Evolutionary conservation across 2,329 filamentous ascomycete genomes (phyloP), one percentile per base, ranked within the genome.

Genomic region (Verticillium nubilum): DNA sequence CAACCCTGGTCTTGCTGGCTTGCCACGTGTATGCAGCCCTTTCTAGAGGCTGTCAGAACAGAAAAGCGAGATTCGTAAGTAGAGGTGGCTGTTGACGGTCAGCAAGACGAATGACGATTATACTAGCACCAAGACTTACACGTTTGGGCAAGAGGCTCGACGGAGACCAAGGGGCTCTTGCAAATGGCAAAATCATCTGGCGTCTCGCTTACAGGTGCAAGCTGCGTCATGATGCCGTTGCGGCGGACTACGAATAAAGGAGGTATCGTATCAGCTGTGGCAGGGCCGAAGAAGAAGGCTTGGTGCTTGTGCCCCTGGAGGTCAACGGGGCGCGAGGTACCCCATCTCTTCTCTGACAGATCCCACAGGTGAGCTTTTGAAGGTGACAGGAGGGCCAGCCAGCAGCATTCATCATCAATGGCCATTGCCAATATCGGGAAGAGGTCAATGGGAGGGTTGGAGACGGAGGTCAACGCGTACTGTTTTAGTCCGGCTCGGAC

Each of bases 351-450:
- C 42, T 84, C 76, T 17, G 74, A 72, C 4, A 90, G 75, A 64
- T 84, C 83, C 86, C 89, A 93, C 4, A 92, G 67, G 19, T 82
- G 74, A 13, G 90, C 80, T 33, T 77, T 79, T 54, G 78, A 76
- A 5, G 80, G 78, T 9, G 87, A 86, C 29, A 90, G 75, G 4
- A 92, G 74, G 1, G 88, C 89, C 31, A 92, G 75, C 81, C 86
- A 88, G 47, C 79, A 82, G 2, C 86, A 87, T 15, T 78, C 77
- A 31, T 84, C 81, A 60, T 91, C 86, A 31, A 92, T 82, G 0
- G 87, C 80, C 67, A 89, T 80, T 2, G 84, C 83, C 28, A 87
- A 69, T 10, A 91, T 76, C 0, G 86, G 85, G 61, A 87, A 87
- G 0, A 79, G 76, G n/a, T 76, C 73, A 13, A 73, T 71, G 57